A percentile compares a stretch with the other conserved stretches of the same genome.
These are phyloP conservation scores for Phlegmacium glaucopus DNA, from an alignment of 768 basidiomycete genomes.

Conservation along the genomic window DNA sequence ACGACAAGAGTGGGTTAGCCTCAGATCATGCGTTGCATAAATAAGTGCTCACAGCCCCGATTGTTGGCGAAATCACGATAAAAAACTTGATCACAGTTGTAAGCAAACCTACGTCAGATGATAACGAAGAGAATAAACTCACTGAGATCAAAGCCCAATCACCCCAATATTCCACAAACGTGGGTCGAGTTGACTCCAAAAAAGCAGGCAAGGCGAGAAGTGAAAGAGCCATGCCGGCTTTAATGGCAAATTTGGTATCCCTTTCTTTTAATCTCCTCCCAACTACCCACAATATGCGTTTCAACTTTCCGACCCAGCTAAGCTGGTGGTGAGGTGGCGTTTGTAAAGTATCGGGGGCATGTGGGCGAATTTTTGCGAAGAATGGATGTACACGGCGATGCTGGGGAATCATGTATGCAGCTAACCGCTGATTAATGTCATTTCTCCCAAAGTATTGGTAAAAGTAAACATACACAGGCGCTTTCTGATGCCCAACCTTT, in stretches of 20 bases:
- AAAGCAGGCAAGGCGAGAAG: conserved; percentile 88
- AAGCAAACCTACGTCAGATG: no score
- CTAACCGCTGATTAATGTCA: conserved; percentile 22
- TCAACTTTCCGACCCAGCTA: conserved; percentile 55
- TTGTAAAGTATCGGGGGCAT: conserved; percentile 84
- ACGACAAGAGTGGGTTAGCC: conserved; percentile 6
- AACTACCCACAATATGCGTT: conserved; percentile 71
- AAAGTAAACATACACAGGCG: conserved; percentile 42
- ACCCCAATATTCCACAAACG: conserved; percentile 80
- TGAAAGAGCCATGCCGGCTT: conserved; percentile 80
- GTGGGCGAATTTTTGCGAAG: conserved; percentile 80
- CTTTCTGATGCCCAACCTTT: conserved; percentile 18
- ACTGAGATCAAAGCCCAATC: conserved; percentile 97
- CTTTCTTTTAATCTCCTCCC: conserved; percentile 63
- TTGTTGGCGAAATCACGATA: conserved; percentile 87
- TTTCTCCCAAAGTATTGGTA: not conserved
- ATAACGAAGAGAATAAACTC: conserved; percentile 17
- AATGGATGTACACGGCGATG: conserved; percentile 50
- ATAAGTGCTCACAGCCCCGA: conserved; percentile 62
- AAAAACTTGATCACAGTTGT: conserved; percentile 52
- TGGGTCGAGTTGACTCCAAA: conserved; percentile 69
- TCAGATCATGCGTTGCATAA: not conserved
- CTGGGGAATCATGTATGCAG: conserved; percentile 50
- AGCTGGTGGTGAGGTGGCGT: conserved; percentile 65
- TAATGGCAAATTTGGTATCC: conserved; percentile 84